Evolutionary conservation across 2,329 filamentous ascomycete species (phyloP), one percentile per base, ranked within the genome.

Genomic region (Epichloe festucae): DNA sequence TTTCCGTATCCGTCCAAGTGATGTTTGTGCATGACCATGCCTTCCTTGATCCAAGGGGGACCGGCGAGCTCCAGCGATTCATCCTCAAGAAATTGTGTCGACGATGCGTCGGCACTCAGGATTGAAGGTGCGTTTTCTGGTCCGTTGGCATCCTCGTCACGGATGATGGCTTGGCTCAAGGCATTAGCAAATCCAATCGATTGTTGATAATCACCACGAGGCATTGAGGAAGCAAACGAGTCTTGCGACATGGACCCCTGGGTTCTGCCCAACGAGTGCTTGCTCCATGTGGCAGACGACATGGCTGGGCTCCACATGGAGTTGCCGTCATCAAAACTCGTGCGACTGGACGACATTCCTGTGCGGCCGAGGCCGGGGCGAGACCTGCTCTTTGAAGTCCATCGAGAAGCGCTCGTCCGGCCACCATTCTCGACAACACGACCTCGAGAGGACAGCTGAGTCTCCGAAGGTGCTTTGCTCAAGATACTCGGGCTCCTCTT

Each of bases 11-110:
- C 82, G 64, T 97, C 91, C 3, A 97, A 77, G 62, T 97, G 91
- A 65, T 96, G 91, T 68, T 97, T 97, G 71, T 98, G 91, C 59
- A 91, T 91, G 19, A 97, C 75, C 59, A 94, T 88, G 55, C 93
- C 93, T 68, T 98, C 93, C 69, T 98, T 98, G 31, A 94, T 85
- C 93, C 93, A 98, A 0, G 93, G 93, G 93, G 93, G 88, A 23
- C 93, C 93, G 11, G 86, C 82, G 40, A 98, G 81, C 63, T 95
- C 90, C 12, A 98, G 77, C 0, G 85, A 89, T 62, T 98, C 93
- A 61, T 97, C 93, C 61, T 96, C 91, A 0, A 97, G 79, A 10
- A 96, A 72, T 27, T 85, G 81, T 5, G 78, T 73, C 1, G 72
- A 72, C 1, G 72, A 73, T 36, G 81, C 69, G 44, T 81, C 78